Evolutionary conservation across 2,329 filamentous ascomycete genomes (phyloP).

Genomic region (Fusarium verticillioides): DNA sequence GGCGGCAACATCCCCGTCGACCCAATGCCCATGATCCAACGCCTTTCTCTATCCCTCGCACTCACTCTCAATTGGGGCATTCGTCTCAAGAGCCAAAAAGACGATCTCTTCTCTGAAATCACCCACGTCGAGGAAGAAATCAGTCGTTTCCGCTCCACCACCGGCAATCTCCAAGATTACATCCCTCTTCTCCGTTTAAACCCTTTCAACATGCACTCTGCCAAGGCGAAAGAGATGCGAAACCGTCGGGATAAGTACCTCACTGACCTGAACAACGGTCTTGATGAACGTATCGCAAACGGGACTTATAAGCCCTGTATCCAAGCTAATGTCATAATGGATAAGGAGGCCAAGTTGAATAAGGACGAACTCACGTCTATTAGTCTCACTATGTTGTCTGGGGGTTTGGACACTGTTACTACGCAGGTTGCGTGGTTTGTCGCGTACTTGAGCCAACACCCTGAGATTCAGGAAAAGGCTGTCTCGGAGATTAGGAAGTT

Average conservation of each 20-base stretch:
- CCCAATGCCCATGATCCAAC: conserved; percentile 75
- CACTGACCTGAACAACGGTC: conserved; percentile 64
- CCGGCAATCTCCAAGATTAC: conserved; percentile 71
- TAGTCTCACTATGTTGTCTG: conserved; percentile 74
- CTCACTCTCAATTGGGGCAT: conserved; percentile 75
- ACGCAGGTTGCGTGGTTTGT: conserved; percentile 74
- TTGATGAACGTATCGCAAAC: conserved; percentile 70
- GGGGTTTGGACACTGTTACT: conserved; percentile 74
- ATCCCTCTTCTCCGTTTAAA: conserved; percentile 69
- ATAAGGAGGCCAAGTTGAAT: conserved; percentile 71
- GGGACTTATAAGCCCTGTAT: conserved; percentile 73
- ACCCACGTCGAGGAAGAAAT: conserved; percentile 71
- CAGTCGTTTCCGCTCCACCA: conserved; percentile 68
- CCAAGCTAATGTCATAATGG: conserved; percentile 73
- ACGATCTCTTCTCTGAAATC: conserved; percentile 70
- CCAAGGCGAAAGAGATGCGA: conserved; percentile 69
- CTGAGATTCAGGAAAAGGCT: conserved; percentile 71
- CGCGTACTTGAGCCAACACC: conserved; percentile 66
- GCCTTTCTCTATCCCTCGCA: conserved; percentile 69
- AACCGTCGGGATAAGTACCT: conserved; percentile 70
- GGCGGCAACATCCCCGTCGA: conserved; percentile 66
- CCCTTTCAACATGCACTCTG: conserved; percentile 68
- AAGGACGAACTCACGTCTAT: conserved; percentile 72
- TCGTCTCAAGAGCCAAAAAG: conserved; percentile 67
- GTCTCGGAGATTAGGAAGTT: conserved; percentile 65